A percentile compares a stretch with the other conserved stretches of the same genome.
Evolutionary conservation across 768 basidiomycete genomes (phyloP).

Genomic region (Chlorophyllum brunneum): DNA sequence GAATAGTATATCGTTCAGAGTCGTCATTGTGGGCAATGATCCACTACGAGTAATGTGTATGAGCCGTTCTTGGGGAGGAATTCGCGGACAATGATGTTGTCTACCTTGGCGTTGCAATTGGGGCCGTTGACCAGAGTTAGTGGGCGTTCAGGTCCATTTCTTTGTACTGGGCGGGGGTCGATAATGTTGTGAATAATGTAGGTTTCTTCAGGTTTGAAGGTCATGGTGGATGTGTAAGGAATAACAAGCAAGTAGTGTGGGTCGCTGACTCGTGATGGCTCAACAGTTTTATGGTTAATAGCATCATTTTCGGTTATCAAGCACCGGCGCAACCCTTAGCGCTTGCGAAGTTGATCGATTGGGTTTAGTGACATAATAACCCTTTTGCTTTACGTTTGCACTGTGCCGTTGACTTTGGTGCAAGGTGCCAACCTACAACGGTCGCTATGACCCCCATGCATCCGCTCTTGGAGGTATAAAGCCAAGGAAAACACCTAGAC

Average conservation of each 20-base stretch:
- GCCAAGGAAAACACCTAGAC: no score
- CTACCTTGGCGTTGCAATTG: conserved; percentile 6
- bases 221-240: not conserved
- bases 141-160: conserved; percentile 9
- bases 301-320: not conserved
- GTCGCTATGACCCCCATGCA: no score
- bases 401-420: no score
- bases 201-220: conserved; percentile 6
- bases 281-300: not conserved
- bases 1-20: conserved; percentile 1
- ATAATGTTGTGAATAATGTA: conserved; percentile 10
- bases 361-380: no score
- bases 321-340: not conserved
- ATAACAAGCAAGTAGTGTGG: not conserved
- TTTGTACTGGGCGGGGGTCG: conserved; percentile 9
- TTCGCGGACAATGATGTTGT: no score
- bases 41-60: not conserved
- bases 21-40: not conserved
- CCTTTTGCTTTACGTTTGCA: no score
- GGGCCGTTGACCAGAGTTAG: not conserved
- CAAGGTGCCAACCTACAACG: no score
- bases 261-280: not conserved
- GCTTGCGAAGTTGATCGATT: no score
- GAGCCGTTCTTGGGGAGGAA: not conserved
- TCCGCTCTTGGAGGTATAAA: no score